Evolutionary conservation across 495 filamentous ascomycete species (phyloP).

Genomic region (Aspergillus bertholletiae): DNA sequence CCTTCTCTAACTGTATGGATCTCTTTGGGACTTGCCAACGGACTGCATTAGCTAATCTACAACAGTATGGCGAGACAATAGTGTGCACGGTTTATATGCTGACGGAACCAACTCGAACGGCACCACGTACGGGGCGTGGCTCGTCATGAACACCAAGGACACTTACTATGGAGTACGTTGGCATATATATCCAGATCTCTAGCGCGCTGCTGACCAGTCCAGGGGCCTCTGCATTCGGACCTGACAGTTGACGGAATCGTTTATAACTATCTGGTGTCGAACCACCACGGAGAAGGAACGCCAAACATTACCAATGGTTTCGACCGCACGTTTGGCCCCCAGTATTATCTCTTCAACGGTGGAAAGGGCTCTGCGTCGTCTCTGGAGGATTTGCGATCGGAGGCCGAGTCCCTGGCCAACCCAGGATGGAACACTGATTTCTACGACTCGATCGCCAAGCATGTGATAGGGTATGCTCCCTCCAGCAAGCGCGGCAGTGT

Average conservation of each 20-base stretch:
- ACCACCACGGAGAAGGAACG: constrained; percentile 53
- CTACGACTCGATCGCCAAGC: constrained; percentile 53
- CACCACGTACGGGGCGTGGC: constrained; percentile 50
- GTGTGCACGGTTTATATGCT: constrained; percentile 51
- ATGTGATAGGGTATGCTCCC: constrained; percentile 50
- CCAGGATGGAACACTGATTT: constrained; percentile 51
- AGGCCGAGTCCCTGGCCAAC: constrained; percentile 42
- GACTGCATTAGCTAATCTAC: background rate
- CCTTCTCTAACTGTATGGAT: constrained; percentile 39
- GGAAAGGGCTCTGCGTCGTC: constrained; percentile 35
- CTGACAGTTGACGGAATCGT: constrained; percentile 56
- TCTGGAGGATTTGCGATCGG: constrained; percentile 39
- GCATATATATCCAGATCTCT: background rate
- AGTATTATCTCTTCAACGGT: constrained; percentile 57
- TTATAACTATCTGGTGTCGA: constrained; percentile 51
- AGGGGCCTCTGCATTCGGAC: constrained; percentile 54
- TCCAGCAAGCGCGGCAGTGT: constrained; percentile 39
- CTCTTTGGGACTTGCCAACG: background rate
- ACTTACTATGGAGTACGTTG: constrained; percentile 50
- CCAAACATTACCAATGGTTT: constrained; percentile 59
- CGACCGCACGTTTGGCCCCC: constrained; percentile 54
- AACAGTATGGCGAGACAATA: constrained; percentile 47
- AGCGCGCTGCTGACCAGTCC: constrained; percentile 4
- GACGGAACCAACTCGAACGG: constrained; percentile 49
- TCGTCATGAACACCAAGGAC: constrained; percentile 57